phyloP scores from a whole-genome alignment of 2,329 filamentous ascomycete species.

The Cladosporium sp. region DNA sequence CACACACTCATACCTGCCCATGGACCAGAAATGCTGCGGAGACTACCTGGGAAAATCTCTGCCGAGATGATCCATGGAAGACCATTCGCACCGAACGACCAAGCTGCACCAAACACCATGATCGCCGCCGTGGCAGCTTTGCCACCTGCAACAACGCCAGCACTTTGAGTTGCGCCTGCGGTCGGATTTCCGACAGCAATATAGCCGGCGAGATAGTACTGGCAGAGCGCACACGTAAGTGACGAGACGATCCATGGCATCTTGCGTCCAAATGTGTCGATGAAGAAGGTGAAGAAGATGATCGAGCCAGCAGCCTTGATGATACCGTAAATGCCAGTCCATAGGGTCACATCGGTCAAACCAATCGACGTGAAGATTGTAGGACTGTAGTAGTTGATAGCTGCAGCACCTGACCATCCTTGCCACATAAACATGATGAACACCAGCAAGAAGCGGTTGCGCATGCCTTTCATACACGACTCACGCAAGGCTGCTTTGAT shows the following conservation, averaged over 20 bases:
- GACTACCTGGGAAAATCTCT: conserved; percentile 39
- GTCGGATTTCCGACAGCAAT: conserved; percentile 33
- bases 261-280: conserved; percentile 35
- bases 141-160: conserved; percentile 34
- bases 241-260: conserved; percentile 30
- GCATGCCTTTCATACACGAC: conserved; percentile 33
- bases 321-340: conserved; percentile 36
- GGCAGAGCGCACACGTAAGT: conserved; percentile 33
- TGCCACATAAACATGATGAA: conserved; percentile 38
- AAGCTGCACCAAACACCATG: conserved; percentile 38
- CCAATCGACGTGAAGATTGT: conserved; percentile 36
- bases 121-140: conserved; percentile 38
- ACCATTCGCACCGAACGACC: conserved; percentile 37
- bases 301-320: conserved; percentile 35
- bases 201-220: conserved; percentile 36
- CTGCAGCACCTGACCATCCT: conserved; percentile 30
- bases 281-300: conserved; percentile 36
- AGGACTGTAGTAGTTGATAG: conserved; percentile 36
- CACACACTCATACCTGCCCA: conserved; percentile 34
- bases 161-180: conserved; percentile 26
- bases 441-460: conserved; percentile 38
- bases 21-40: conserved; percentile 37
- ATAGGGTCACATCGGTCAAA: conserved; percentile 32
- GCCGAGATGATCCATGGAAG: conserved; percentile 42
- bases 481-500: conserved; percentile 32